Evolutionary conservation across 306 rosid genomes (phyloP), one percentile per base, ranked within the genome.

Genomic region (Dalbergia oliveri): DNA sequence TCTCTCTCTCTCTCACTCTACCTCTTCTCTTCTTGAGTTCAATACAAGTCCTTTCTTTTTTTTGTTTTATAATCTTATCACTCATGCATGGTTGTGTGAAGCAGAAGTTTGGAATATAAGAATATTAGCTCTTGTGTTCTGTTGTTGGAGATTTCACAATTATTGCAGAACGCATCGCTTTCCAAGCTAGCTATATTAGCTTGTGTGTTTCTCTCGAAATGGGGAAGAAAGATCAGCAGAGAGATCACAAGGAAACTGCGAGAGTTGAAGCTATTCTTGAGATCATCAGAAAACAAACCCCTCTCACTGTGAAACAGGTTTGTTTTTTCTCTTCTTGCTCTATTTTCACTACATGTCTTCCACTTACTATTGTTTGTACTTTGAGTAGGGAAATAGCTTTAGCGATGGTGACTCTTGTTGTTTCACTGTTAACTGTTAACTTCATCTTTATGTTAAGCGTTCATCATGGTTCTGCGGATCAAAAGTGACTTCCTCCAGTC

Each of bases 291-390:
- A 95, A 93, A 80, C 99, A 95, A 80, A 79, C 91, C 6, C 93
- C 96, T 18, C 97, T 95, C 13, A 72, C 97, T 15, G 58, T 91
- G 0, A 95, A 91, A 54, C 99, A 95, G 97, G 99, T 95, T 54
- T 37, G 1, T 43, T 43, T 43, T 43, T 7, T 43, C 49, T 47
- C 21, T 6, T 0, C 14, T n/a, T 50, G 5, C 26, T 54, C 11
- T 54, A 2, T n/a, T 6, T 49, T 4, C 54, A 49, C 54, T 49
- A 9, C 13, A 26, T 26, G 2, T 26, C 31, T 26, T 26, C 31
- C 31, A 26, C 31, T 4, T 49, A 49, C 56, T 49, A n/a, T 49
- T 11, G 56, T 11, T 49, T 49, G 56, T 49, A 49, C 56, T 11
- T 49, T 49, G 56, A 49, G 56, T 11, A 14, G 12, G 8, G 1